phyloP scores from a whole-genome alignment of 768 basidiomycete genomes.

The Pleurotus tuber-regium region DNA sequence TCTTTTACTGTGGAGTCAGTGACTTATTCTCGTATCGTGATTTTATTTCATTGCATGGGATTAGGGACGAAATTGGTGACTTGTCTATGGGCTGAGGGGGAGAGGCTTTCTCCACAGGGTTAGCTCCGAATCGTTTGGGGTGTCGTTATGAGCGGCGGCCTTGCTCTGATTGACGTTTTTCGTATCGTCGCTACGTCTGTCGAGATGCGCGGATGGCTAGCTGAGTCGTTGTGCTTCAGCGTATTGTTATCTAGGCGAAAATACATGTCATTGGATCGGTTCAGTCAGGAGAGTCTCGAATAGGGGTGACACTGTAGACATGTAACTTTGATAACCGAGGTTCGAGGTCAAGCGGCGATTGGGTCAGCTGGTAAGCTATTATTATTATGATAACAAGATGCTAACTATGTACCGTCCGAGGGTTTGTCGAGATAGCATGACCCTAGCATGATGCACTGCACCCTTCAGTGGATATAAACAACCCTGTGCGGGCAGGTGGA shows the following conservation, averaged over 20 bases:
- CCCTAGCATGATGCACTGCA: not conserved
- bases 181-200: not conserved
- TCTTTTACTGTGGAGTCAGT: not conserved
- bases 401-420: not conserved
- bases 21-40: not conserved
- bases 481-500: conserved; percentile 3
- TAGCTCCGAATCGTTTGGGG: not conserved
- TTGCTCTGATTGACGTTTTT: not conserved
- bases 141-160: not conserved
- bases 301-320: no score
- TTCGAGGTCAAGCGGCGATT: not conserved
- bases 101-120: not conserved
- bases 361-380: not conserved
- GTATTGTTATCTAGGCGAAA: not conserved
- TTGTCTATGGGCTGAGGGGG: not conserved
- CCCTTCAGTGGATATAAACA: no score
- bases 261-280: no score
- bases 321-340: not conserved
- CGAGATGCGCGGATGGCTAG: not conserved
- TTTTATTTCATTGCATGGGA: not conserved
- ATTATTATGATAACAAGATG: no score
- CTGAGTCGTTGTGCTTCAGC: not conserved
- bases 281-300: no score
- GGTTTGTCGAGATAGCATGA: not conserved
- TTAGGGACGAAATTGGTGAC: not conserved